These are phyloP conservation scores for Mucor saturninus DNA, from an alignment of 371 early-diverging fungal genomes.

Conservation along the genomic window DNA sequence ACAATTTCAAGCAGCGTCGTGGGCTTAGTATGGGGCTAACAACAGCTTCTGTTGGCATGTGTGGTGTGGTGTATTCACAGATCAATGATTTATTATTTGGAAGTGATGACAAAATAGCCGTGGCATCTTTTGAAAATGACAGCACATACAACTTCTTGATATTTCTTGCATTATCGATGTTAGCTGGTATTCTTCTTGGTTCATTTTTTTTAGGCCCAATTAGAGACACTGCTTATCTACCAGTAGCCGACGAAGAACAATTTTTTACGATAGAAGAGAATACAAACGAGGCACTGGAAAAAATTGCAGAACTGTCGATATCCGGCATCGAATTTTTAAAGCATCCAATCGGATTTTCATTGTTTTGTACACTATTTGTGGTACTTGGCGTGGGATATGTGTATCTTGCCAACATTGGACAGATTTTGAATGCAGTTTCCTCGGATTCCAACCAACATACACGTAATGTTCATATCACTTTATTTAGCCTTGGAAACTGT, in stretches of 20 bases:
- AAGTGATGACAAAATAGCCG: slow-evolving; percentile 14
- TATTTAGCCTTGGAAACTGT: slow-evolving; percentile 55
- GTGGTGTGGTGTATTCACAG: slow-evolving; percentile 52
- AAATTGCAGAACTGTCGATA: slow-evolving; percentile 3
- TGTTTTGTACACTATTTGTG: slow-evolving; percentile 43
- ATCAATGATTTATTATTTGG: slow-evolving; percentile 48
- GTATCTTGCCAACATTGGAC: slow-evolving; percentile 49
- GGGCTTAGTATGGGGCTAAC: slow-evolving; percentile 52
- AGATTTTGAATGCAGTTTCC: slow-evolving; percentile 37
- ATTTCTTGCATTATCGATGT: slow-evolving; percentile 37
- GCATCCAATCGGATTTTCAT: slow-evolving; percentile 41
- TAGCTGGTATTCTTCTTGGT: slow-evolving; percentile 33
- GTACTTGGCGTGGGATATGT: slow-evolving; percentile 51
- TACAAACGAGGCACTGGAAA: background rate
- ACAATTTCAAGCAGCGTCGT: slow-evolving; percentile 48
- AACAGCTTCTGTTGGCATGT: slow-evolving; percentile 44
- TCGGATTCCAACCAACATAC: slow-evolving; percentile 29
- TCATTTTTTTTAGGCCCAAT: slow-evolving; percentile 43
- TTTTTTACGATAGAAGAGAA: no score
- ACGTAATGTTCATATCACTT: slow-evolving; percentile 45
- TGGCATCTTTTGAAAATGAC: slow-evolving; percentile 18
- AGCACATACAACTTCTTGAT: slow-evolving; percentile 41
- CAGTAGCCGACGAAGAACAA: background rate
- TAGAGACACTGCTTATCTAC: slow-evolving; percentile 5
- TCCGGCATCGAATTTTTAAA: slow-evolving; percentile 37